These are phyloP conservation scores for Linaria vulgaris DNA, from an alignment of 257 asterid genomes.

Conservation along the genomic window DNA sequence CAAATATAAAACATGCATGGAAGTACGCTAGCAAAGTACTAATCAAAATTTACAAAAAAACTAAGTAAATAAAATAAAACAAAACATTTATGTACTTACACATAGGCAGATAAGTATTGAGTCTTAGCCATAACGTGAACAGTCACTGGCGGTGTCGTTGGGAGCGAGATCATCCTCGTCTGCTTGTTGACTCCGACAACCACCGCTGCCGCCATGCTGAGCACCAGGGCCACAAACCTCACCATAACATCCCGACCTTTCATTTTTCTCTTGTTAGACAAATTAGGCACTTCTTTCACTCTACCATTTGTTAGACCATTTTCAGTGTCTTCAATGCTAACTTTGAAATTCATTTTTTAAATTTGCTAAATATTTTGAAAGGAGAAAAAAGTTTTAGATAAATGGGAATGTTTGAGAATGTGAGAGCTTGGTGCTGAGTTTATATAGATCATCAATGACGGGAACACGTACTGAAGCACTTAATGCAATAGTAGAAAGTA, in stretches of 20 bases:
- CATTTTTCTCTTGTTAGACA: constrained; percentile 39
- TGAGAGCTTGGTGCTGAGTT: too few species aligned
- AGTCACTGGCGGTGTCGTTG: constrained; percentile 56
- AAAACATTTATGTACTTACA: too few species aligned
- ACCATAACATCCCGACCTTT: constrained; percentile 46
- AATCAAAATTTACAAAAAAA: too few species aligned
- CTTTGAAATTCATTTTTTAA: constrained; percentile 36
- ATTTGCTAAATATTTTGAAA: not conserved
- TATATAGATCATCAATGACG: too few species aligned
- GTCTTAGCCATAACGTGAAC: constrained; percentile 55
- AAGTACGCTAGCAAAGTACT: too few species aligned
- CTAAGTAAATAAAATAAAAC: too few species aligned
- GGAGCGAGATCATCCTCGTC: constrained; percentile 36
- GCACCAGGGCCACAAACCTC: constrained; percentile 49
- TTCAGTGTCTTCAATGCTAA: constrained; percentile 27
- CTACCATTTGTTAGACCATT: constrained; percentile 17
- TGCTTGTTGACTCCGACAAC: constrained; percentile 53
- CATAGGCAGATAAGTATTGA: constrained; percentile 59
- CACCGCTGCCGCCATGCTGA: constrained; percentile 53
- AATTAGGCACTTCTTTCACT: constrained; percentile 35
- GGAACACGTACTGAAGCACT: too few species aligned
- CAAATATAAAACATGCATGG: too few species aligned
- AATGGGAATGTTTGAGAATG: too few species aligned
- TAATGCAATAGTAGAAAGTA: too few species aligned
- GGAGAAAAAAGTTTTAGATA: too few species aligned